Evolutionary conservation across 108 stramenopile genomes (phyloP), one percentile per base, ranked within the genome.

Genomic region (Chaetoceros tenuissimus): DNA sequence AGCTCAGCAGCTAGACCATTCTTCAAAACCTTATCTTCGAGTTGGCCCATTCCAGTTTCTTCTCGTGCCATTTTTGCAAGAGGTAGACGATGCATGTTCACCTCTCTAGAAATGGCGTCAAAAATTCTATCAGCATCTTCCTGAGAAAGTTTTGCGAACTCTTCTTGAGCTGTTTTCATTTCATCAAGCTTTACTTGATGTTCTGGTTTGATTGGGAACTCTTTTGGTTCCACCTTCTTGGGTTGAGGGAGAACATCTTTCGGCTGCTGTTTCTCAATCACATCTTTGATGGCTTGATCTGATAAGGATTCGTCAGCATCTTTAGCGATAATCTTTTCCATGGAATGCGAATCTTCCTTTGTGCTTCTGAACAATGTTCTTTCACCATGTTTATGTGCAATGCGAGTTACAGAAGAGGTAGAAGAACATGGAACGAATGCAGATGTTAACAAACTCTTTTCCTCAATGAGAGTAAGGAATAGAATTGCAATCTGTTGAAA

Each of bases 11-110:
- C 47, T 17, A 73, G 57, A 55, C 51, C 40, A 31, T 73, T 73
- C 48, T 73, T 73, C 54, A 73, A 30, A 25, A 73, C 72, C 47
- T 73, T 73, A 62, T 73, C 72, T 59, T 73, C 72, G 16, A 73
- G 31, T 1, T 54, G 21, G 16, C 72, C 72, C 72, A 73, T 73
- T 8, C 46, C 48, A 24, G 72, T 53, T 48, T 73, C 72, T 61
- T 73, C 62, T 0, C 29, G 62, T 7, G 66, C 64, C 63, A 71
- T 63, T 56, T 27, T 31, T 8, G 72, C 72, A 30, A 73, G 29
- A n/a, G 66, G 66, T 24, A 73, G 31, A 16, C 72, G 60, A 43
- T 34, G 43, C 1, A 67, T 52, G 45, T 48, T 60, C 1, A 66
- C 72, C 7, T 48, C 67, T 23, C 30, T 24, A 1, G 72, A 66